A percentile compares a stretch with the other conserved stretches of the same genome.
phyloP scores from a whole-genome alignment of 495 filamentous ascomycete genomes.

The Paragyromitra xinjiangensis region DNA sequence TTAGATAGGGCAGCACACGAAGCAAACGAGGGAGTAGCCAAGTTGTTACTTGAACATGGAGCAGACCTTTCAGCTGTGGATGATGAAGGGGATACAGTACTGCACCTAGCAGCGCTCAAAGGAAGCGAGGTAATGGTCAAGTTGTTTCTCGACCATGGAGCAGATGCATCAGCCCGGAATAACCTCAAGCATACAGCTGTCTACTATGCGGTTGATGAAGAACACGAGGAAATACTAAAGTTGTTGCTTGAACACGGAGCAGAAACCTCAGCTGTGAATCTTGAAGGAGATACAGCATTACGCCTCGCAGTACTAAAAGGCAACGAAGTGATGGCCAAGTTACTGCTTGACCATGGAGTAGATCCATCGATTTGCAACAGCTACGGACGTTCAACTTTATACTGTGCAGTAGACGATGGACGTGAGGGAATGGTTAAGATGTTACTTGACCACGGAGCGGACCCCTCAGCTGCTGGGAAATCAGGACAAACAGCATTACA shows the following conservation, averaged over 20 bases:
- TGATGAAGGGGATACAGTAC: conserved; percentile 13
- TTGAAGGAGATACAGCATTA: not conserved
- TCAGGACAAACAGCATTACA: conserved; percentile 65
- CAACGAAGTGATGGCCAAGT: conserved; percentile 13
- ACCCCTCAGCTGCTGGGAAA: conserved; percentile 59
- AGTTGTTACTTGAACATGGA: conserved; percentile 10
- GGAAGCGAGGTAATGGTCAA: conserved; percentile 8
- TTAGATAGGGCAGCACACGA: conserved; percentile 8
- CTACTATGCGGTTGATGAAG: conserved; percentile 26
- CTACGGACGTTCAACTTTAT: conserved; percentile 7
- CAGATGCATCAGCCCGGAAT: not conserved
- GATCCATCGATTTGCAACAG: conserved; percentile 25
- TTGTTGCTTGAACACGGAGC: conserved; percentile 31
- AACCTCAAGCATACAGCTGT: not conserved
- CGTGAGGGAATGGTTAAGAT: conserved; percentile 17
- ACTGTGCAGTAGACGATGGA: conserved; percentile 20
- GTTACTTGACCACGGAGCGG: conserved; percentile 55
- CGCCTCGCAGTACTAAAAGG: conserved; percentile 30
- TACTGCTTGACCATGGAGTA: conserved; percentile 42
- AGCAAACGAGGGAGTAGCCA: conserved; percentile 6
- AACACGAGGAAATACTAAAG: conserved; percentile 5
- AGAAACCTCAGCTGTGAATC: not conserved
- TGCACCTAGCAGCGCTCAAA: conserved; percentile 16
- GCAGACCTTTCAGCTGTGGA: conserved; percentile 26
- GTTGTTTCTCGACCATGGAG: conserved; percentile 33